phyloP scores from a whole-genome alignment of 192 early-diverging fungal species.

The Allomyces javanicus region DNA sequence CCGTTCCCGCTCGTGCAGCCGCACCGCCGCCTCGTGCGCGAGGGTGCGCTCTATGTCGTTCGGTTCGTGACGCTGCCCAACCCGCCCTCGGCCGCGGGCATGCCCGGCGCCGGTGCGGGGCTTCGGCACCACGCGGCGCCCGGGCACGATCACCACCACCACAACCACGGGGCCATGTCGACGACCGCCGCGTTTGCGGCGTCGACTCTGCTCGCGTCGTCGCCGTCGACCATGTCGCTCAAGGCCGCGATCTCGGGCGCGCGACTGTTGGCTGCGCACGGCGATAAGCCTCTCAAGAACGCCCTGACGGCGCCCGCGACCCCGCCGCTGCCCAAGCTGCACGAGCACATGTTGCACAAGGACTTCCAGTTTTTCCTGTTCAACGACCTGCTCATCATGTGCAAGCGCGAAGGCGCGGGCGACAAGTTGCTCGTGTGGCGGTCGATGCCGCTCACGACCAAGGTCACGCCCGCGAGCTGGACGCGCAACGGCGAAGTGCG shows the following conservation, averaged over 20 bases:
- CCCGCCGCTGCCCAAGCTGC: no score
- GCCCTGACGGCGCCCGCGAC: no score
- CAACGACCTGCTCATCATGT: slow-evolving; percentile 50
- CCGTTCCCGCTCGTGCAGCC: slow-evolving; percentile 24
- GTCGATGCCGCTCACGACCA: background rate
- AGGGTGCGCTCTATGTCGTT: slow-evolving; percentile 26
- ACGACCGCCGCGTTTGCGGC: background rate
- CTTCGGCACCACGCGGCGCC: background rate
- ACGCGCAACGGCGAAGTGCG: background rate
- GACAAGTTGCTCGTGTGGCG: background rate
- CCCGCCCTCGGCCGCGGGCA: background rate
- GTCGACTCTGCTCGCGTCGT: slow-evolving; percentile 2
- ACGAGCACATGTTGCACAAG: background rate
- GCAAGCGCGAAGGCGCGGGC: background rate
- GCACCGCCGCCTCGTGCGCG: slow-evolving; percentile 25
- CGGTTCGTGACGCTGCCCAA: slow-evolving; percentile 5
- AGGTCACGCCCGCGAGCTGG: background rate
- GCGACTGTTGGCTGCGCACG: no score
- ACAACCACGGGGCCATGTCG: no score
- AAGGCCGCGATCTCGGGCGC: slow-evolving; percentile 17
- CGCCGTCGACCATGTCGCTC: slow-evolving; percentile 13
- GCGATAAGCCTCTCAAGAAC: no score
- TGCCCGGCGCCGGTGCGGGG: background rate
- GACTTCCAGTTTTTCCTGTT: slow-evolving; percentile 40
- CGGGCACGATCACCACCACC: background rate